phyloP scores from a whole-genome alignment of 2,329 filamentous ascomycete species.

The Ascochyta rabiei region DNA sequence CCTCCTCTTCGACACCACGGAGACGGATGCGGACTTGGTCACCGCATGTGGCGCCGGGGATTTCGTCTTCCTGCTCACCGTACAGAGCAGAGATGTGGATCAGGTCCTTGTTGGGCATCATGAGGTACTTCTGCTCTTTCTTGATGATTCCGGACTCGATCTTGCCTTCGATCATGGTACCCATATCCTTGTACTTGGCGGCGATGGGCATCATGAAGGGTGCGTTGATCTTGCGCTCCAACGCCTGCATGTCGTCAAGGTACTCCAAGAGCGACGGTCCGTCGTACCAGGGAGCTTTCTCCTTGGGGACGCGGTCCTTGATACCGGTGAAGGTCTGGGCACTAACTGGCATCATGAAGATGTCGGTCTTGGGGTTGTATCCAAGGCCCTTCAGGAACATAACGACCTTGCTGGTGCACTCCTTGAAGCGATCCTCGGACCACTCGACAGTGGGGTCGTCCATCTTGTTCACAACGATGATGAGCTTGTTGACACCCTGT shows the following conservation, averaged over 20 bases:
- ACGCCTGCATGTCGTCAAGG: conserved; percentile 88
- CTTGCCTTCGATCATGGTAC: conserved; percentile 97
- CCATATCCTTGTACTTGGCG: conserved; percentile 96
- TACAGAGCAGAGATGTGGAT: conserved; percentile 86
- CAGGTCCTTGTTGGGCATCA: conserved; percentile 93
- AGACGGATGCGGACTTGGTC: conserved; percentile 93
- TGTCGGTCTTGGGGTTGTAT: conserved; percentile 91
- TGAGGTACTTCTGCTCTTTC: conserved; percentile 82
- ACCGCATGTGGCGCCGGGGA: conserved; percentile 80
- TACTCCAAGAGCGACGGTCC: conserved; percentile 93
- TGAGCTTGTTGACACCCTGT: conserved; percentile 94
- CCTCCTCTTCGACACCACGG: conserved; percentile 95
- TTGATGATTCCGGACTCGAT: conserved; percentile 90
- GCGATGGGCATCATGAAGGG: conserved; percentile 99
- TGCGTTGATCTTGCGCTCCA: conserved; percentile 95
- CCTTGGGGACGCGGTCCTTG: conserved; percentile 80
- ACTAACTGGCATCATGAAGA: conserved; percentile 95
- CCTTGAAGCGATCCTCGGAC: conserved; percentile 90
- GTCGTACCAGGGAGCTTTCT: conserved; percentile 79
- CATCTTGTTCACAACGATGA: conserved; percentile 96
- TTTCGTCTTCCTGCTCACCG: conserved; percentile 95
- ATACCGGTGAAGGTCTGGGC: conserved; percentile 86
- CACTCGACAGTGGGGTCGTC: conserved; percentile 96
- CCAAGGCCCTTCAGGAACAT: conserved; percentile 90
- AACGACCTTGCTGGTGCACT: conserved; percentile 87